These are phyloP conservation scores for Monilinia vaccinii-corymbosi DNA, from an alignment of 2,329 filamentous ascomycete species.

Conservation along the genomic window DNA sequence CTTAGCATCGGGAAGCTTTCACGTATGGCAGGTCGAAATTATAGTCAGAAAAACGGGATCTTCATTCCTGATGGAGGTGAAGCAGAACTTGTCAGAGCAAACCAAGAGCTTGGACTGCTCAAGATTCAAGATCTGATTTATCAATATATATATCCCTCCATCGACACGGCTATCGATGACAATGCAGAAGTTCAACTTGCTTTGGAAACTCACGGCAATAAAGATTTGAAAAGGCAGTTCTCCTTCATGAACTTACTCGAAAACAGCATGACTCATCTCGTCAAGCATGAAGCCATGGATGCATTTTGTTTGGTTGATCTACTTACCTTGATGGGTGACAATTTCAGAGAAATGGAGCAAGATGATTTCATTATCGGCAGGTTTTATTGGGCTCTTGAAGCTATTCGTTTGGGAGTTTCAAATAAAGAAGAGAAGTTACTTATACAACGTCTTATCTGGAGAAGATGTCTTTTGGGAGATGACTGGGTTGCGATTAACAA, in stretches of 20 bases:
- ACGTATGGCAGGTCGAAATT: slow-evolving; percentile 50
- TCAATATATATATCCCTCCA: slow-evolving; percentile 56
- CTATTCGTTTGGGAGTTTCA: slow-evolving; percentile 37
- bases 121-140: slow-evolving; percentile 74
- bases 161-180: slow-evolving; percentile 67
- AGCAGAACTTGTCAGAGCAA: slow-evolving; percentile 27
- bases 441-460: slow-evolving; percentile 65
- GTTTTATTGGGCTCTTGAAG: slow-evolving; percentile 52
- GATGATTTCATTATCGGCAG: slow-evolving; percentile 44
- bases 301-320: slow-evolving; percentile 59
- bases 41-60: slow-evolving; percentile 33
- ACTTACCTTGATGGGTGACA: slow-evolving; percentile 60
- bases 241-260: slow-evolving; percentile 64
- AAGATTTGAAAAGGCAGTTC: slow-evolving; percentile 48
- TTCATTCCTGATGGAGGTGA: slow-evolving; percentile 27
- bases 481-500: slow-evolving; percentile 77
- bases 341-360: slow-evolving; percentile 33
- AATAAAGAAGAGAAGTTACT: slow-evolving; percentile 49
- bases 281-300: slow-evolving; percentile 64
- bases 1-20: slow-evolving; percentile 81
- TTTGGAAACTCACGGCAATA: slow-evolving; percentile 48
- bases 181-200: slow-evolving; percentile 69
- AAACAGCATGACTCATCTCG: slow-evolving; percentile 57
- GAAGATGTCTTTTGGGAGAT: slow-evolving; percentile 73
- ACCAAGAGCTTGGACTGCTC: slow-evolving; percentile 36